phyloP scores from a whole-genome alignment of 2,329 filamentous ascomycete species.

The Paramyrothecium roridum region DNA sequence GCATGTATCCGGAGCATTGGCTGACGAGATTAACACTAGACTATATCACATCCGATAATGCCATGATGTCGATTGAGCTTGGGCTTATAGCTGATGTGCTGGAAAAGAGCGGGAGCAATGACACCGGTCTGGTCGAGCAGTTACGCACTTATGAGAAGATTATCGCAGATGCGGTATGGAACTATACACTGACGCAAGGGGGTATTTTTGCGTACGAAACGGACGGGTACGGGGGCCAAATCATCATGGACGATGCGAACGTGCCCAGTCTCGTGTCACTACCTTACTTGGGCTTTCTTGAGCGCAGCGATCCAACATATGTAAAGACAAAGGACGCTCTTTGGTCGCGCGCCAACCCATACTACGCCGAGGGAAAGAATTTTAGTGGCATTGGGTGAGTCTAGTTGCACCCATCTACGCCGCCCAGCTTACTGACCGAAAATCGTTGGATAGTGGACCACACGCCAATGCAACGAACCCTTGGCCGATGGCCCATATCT shows the following conservation, averaged over 20 bases:
- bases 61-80: constrained; percentile 49
- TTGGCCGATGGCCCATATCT: constrained; percentile 56
- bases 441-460: constrained; percentile 41
- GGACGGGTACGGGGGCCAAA: constrained; percentile 66
- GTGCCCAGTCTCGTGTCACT: constrained; percentile 64
- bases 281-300: constrained; percentile 61
- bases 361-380: constrained; percentile 45
- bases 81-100: constrained; percentile 59
- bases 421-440: neutral
- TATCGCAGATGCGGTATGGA: constrained; percentile 62
- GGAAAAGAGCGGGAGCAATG: constrained; percentile 57
- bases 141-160: constrained; percentile 44
- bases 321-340: constrained; percentile 78
- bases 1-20: too few relatives aligned
- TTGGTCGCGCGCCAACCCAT: constrained; percentile 73
- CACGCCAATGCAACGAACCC: constrained; percentile 59
- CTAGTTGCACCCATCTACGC: neutral
- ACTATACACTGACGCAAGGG: constrained; percentile 43
- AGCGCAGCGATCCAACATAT: constrained; percentile 62
- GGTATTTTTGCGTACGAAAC: constrained; percentile 76
- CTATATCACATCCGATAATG: constrained; percentile 41
- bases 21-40: constrained; percentile 16
- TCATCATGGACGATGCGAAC: constrained; percentile 71
- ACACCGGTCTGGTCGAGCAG: constrained; percentile 60
- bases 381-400: constrained; percentile 23